phyloP scores from a whole-genome alignment of 805 yeast species.

The Pichia californica region DNA sequence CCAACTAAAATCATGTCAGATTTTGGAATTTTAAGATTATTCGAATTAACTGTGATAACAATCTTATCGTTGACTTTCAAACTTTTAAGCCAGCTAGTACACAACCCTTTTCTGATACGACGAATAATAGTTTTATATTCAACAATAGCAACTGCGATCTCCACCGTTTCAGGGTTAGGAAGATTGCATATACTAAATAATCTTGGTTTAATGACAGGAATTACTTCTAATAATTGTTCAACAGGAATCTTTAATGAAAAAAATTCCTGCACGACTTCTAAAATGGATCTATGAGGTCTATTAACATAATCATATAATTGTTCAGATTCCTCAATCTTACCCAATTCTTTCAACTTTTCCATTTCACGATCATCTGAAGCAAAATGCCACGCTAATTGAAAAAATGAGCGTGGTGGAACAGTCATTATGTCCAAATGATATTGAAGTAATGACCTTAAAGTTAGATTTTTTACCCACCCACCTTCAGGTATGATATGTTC shows the following conservation, averaged over 20 bases:
- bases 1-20: constrained; percentile 56
- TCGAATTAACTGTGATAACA: constrained; percentile 44
- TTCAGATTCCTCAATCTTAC: constrained; percentile 64
- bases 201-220: constrained; percentile 78
- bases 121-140: constrained; percentile 79
- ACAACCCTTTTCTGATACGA: constrained; percentile 70
- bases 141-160: constrained; percentile 76
- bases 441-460: constrained; percentile 64
- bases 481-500: constrained; percentile 40
- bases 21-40: constrained; percentile 33
- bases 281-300: constrained; percentile 80
- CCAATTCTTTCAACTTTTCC: constrained; percentile 72
- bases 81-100: constrained; percentile 66
- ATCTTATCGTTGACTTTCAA: constrained; percentile 44
- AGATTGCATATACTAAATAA: constrained; percentile 76
- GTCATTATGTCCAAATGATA: constrained; percentile 79
- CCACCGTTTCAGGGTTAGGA: constrained; percentile 34
- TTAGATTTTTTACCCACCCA: constrained; percentile 54
- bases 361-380: constrained; percentile 66
- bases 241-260: constrained; percentile 69
- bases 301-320: constrained; percentile 88
- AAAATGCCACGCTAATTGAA: constrained; percentile 68
- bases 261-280: constrained; percentile 82
- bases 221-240: constrained; percentile 64
- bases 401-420: constrained; percentile 81